phyloP scores from a whole-genome alignment of 129 eudicot species.

The sunflower (Helianthus annuus) region HanXRQr2.0-SUNRISE NC_035440.2:86600739-86601238 shows the following conservation, averaged over 20 bases:
- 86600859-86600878: constrained; percentile 31
- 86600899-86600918: constrained; percentile 13
- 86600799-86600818: too few relatives aligned
- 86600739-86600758: too few relatives aligned
- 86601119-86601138: neutral
- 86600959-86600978: constrained; percentile 20
- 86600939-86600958: constrained; percentile 18
- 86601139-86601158: too few relatives aligned
- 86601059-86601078: constrained; percentile 21
- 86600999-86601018: constrained; percentile 26
- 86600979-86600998: constrained; percentile 23
- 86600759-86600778: too few relatives aligned
- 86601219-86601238: too few relatives aligned
- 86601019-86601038: constrained; percentile 36
- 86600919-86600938: constrained; percentile 29
- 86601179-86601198: too few relatives aligned
- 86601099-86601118: neutral
- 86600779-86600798: too few relatives aligned
- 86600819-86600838: constrained; percentile 33
- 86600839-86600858: constrained; percentile 40
- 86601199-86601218: too few relatives aligned
- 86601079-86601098: constrained; percentile 19
- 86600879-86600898: constrained; percentile 24
- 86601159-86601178: too few relatives aligned
- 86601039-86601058: constrained; percentile 10